Conservation (phyloP, 805 yeast genomes). For the Kodamaea sagamina region DNA sequence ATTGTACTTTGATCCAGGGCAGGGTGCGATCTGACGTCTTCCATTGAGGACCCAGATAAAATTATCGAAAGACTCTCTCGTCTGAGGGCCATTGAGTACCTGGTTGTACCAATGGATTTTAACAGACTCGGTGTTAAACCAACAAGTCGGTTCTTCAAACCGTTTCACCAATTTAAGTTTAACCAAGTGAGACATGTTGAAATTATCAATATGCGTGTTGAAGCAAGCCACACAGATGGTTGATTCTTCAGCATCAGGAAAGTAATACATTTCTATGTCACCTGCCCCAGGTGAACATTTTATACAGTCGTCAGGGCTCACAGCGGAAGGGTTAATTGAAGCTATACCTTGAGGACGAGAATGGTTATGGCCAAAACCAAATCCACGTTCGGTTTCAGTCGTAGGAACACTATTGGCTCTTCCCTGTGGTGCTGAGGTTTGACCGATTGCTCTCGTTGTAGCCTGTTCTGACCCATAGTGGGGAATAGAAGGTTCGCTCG, state of each 20-base stretch:
- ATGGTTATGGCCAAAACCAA: too few relatives aligned
- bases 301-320: not conserved
- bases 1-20: not conserved
- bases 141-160: not conserved
- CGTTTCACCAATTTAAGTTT: not conserved
- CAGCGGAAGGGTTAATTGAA: not conserved
- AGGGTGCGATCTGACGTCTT: not conserved
- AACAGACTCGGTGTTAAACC: conserved; percentile 3
- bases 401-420: too few relatives aligned
- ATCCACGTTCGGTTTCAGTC: too few relatives aligned
- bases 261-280: not conserved
- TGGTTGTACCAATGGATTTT: conserved; percentile 1
- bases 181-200: not conserved
- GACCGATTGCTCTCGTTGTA: too few relatives aligned
- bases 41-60: not conserved
- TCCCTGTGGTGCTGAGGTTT: too few relatives aligned
- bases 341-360: not conserved
- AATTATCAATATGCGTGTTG: not conserved
- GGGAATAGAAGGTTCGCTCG: too few relatives aligned
- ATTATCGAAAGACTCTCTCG: not conserved
- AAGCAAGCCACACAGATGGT: not conserved
- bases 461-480: too few relatives aligned
- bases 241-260: not conserved
- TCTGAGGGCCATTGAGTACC: not conserved
- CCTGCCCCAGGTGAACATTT: too few relatives aligned